Base-by-base conservation (phyloP, 768 basidiomycete genomes). In the Xerocomus potaroensis region DNA sequence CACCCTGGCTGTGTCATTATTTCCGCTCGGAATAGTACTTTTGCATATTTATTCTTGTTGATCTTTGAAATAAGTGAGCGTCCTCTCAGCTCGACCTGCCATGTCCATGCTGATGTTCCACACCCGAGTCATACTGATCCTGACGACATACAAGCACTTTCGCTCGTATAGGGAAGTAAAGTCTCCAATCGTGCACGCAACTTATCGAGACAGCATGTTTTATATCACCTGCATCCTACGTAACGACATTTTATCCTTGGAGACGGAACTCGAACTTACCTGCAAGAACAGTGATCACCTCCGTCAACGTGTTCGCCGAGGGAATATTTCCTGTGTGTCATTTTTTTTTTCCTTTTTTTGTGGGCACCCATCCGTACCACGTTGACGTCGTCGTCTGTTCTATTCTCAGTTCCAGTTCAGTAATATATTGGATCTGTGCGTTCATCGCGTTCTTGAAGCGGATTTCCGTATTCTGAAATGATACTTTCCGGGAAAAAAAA, bases 171-270 rank as follows among this genome's bases (percentile, higher is more conserved):
- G 46, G 23, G 8, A 37, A 10, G 26, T 39, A n/a, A 29, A 4
- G 10, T 15, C 19, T 16, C 23, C 42, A 4, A 43, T 61, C 7
- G 34, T 58, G 15, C 8, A 14, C 26, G 39, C 24, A 6, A 14
- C 43, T 14, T 61, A 61, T 38, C 43, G 48, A 16, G 59, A 57
- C 19, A 26, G 46, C 23, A 45, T 61, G 39, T 23, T 59, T 32
- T 58, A 59, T 14, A 40, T 59, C 14, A 1, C n/a, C 24, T 57
- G 59, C 23, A 54, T 60, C 16, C 45, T 49, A 18, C 19, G 58
- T 58, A 30, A 41, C 55, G 27, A 3, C 5, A 22, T 10, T 29
- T 1, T 11, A 5, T 12, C n/a, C 14, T 10, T 1, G 4, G 4
- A 11, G 3, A 16, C 27, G 2, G 12, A 11, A 5, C n/a, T 1